Evolutionary conservation across 1,284 basidiomycete genomes (phyloP), one percentile per base, ranked within the genome.

Genomic region (Rhodotorula sp.): DNA sequence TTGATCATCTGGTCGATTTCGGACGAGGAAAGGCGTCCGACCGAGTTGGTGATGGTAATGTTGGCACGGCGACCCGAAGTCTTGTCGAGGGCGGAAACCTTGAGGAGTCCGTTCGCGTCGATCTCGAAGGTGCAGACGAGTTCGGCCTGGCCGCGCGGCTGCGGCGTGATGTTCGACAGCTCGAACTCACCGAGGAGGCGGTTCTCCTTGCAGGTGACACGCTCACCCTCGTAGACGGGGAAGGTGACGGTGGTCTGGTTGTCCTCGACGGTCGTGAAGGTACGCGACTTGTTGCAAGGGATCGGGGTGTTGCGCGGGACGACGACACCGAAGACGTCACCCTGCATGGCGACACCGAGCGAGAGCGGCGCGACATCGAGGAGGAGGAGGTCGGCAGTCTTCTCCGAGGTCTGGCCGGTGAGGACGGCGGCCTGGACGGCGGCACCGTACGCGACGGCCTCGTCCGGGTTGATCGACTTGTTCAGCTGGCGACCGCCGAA

Each of bases 1-100:
- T 93, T 93, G 86, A 97, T 94, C 95, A 97, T 97, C 84, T 95
- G 91, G 79, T 94, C 92, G 77, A 97, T 97, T 87, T 97, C 94
- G 76, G 88, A 90, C 62, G 89, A 87, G 58, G 93, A 95, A 78
- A 97, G 87, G 84, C 94, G 93, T 77, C 94, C 94, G 80, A 95
- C 93, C 70, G 93, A 95, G 87, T 93, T 94, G 82, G 91, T 92
- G 82, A 94, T 83, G 63, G 82, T 81, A 85, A 97, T 97, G 79
- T 93, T 93, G 71, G 94, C 93, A 84, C 94, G 94, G 83, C 93
- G 92, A 82, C 94, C 94, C 57, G 93, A 95, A 66, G 93, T 92
- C 83, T 91, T 90, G 84, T 97, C 94, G 85, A 89, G 87, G 26
- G 93, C 93, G 66, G 93, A 94, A 72, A 97, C 94, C 86, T 95